Percentiles rank a stretch among this genome's conserved stretches.
Evolutionary conservation across 257 asterid species (phyloP).

Genomic region (Handroanthus guayacan): DNA sequence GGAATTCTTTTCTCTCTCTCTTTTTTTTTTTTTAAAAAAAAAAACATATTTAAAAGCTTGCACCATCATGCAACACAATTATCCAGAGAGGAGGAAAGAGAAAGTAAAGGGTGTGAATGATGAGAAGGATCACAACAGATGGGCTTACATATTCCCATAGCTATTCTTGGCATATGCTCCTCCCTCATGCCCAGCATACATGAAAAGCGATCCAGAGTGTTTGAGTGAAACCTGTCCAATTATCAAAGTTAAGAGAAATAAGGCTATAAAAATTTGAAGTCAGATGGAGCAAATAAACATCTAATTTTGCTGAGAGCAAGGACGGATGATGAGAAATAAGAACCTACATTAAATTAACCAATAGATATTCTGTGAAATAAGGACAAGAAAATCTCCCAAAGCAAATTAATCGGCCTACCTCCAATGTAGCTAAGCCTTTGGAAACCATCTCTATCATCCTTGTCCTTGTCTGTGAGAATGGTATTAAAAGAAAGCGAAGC

Average conservation of each 20-base stretch:
- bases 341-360: conserved; percentile 17
- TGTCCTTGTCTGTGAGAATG: conserved; percentile 65
- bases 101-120: conserved; percentile 12
- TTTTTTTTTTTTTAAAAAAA: too few species aligned
- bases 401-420: conserved; percentile 55
- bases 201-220: conserved; percentile 99
- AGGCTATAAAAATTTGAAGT: conserved; percentile 3
- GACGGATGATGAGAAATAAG: background rate
- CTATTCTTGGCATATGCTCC: conserved; percentile 99
- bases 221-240: conserved; percentile 82
- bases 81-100: conserved; percentile 4
- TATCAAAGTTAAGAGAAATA: conserved; percentile 29
- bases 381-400: conserved; percentile 28
- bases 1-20: background rate
- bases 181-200: conserved; percentile 97
- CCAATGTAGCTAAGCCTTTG: conserved; percentile 86
- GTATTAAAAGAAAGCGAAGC: conserved; percentile 25
- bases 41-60: background rate
- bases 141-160: conserved; percentile 83
- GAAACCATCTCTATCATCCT: conserved; percentile 95
- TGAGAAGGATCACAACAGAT: conserved; percentile 23
- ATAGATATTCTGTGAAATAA: conserved; percentile 8
- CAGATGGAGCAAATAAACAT: conserved; percentile 14
- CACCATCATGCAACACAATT: conserved; percentile 15
- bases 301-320: conserved; percentile 8